Evolutionary conservation across 495 filamentous ascomycete genomes (phyloP), one percentile per base, ranked within the genome.

Genomic region (Penicillium malachiteum): DNA sequence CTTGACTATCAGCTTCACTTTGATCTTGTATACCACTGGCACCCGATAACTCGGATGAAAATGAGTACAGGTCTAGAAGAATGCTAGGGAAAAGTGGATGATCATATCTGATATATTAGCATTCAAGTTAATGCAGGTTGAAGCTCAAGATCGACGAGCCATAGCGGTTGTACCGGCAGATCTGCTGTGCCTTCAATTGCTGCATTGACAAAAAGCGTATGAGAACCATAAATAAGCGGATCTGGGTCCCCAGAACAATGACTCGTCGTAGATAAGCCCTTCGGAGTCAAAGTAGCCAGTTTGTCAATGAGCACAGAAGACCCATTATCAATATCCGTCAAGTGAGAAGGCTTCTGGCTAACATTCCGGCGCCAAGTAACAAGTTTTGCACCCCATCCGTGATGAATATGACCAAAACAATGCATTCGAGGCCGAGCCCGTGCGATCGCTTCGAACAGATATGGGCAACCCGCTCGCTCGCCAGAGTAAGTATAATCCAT

Each of bases 351-450:
- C 41, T 33, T 66, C 7, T 68, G 48, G 30, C 56, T 67, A 18
- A 61, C 48, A 16, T 61, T 64, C 26, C 64, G 59, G 13, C 71
- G 63, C 84, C 86, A 89, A 1, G 65, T 69, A 3, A 89, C 78
- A 14, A 84, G 31, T 48, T 82, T 82, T 0, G 78, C 84, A 7
- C 86, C 87, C 84, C 84, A 88, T 0, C 73, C 79, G 62, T 87
- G 83, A 58, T 89, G 87, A 31, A 90, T 88, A 65, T 90, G 87
- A 5, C 87, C 87, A 55, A 89, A 91, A 62, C 84, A 89, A 64
- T 89, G 85, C 57, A 90, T 59, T 6, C 65, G 69, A 1, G 86
- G 87, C 43, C 74, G 63, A 4, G 79, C 71, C 11, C 71, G 73
- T 4, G 77, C 77, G 14, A 87, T 63, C 10, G 84, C 83, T 0